phyloP scores from a whole-genome alignment of 257 asterid species.

The Mitragyna speciosa region DNA sequence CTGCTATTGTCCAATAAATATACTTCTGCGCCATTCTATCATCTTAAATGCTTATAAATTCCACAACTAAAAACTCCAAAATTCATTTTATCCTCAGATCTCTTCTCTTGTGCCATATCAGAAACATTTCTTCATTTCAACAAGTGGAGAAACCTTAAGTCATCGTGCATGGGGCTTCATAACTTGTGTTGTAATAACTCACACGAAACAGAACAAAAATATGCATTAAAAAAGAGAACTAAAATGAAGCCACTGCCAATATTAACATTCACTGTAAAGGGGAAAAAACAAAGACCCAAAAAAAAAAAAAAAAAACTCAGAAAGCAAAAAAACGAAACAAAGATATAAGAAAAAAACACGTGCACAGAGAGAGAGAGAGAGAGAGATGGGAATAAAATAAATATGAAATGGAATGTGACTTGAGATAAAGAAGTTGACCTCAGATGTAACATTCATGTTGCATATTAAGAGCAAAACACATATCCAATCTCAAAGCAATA shows the following conservation, averaged over 20 bases:
- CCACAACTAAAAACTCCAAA: background rate
- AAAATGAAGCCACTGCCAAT: background rate
- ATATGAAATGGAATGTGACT: background rate
- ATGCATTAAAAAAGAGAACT: background rate
- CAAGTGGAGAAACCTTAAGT: background rate
- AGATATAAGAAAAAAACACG: background rate
- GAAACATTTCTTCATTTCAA: background rate
- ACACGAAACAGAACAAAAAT: background rate
- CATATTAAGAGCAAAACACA: background rate
- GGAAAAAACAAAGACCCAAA: background rate
- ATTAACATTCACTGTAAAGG: background rate
- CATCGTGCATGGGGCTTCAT: background rate
- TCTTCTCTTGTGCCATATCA: background rate
- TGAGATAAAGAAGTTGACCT: background rate
- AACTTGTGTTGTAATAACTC: background rate
- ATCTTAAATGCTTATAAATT: background rate
- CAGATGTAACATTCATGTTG: background rate
- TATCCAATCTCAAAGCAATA: background rate
- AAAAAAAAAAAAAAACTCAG: too few species aligned
- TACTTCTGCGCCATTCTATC: background rate
- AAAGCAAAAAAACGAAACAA: background rate
- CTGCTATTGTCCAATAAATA: background rate
- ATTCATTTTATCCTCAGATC: background rate
- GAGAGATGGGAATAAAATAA: background rate
- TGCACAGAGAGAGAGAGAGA: slow-evolving; percentile 1